Evolutionary conservation across 164 flowering plant genomes (phyloP).

Genomic region (Aristolochia californica): DNA sequence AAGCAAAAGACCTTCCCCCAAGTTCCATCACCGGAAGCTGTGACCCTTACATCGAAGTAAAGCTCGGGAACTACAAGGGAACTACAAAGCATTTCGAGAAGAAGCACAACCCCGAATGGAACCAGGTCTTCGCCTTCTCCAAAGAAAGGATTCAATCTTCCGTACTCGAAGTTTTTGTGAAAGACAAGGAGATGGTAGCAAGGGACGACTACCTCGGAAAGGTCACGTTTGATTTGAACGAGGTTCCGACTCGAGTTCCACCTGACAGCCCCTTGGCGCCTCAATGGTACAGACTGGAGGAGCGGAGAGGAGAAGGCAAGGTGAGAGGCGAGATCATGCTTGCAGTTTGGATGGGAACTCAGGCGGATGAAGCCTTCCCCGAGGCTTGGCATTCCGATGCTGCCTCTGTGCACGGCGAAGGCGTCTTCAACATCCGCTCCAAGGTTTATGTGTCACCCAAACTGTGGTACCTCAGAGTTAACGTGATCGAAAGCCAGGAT

Average conservation of each 20-base stretch:
- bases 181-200: conserved; percentile 42
- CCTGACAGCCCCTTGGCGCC: conserved; percentile 91
- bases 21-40: conserved; percentile 45
- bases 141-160: conserved; percentile 20
- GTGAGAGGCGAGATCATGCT: conserved; percentile 73
- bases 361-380: conserved; percentile 85
- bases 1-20: conserved; percentile 69
- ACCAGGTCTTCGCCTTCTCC: conserved; percentile 41
- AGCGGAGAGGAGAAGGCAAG: conserved; percentile 41
- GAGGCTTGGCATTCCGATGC: conserved; percentile 91
- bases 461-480: conserved; percentile 79
- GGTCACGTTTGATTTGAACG: conserved; percentile 62
- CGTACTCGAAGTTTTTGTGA: conserved; percentile 13
- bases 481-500: conserved; percentile 90
- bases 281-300: conserved; percentile 83
- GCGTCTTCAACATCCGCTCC: conserved; percentile 58
- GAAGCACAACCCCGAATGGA: conserved; percentile 66
- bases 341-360: conserved; percentile 92
- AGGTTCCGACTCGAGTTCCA: conserved; percentile 79
- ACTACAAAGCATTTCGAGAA: conserved; percentile 60
- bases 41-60: conserved; percentile 71
- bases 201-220: conserved; percentile 66
- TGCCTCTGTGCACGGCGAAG: conserved; percentile 69
- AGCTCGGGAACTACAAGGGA: conserved; percentile 75
- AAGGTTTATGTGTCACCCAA: conserved; percentile 91